These are phyloP conservation scores for Neopestalotiopsis sp. DNA, from an alignment of 2,329 filamentous ascomycete species.

Conservation along the genomic window DNA sequence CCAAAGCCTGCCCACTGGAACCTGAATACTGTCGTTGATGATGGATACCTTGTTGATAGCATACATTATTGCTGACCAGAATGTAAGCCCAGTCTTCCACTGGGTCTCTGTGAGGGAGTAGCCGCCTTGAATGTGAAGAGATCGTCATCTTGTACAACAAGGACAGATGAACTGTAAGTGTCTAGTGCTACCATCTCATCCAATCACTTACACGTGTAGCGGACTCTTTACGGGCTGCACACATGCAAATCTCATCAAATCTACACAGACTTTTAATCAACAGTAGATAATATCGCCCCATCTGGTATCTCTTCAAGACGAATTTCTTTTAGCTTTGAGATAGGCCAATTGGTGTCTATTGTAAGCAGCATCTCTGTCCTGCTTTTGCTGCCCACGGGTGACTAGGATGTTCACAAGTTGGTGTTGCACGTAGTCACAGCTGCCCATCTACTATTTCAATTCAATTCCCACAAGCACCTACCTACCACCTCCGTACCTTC, in stretches of 20 bases:
- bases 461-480: background rate
- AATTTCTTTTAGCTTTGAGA: background rate
- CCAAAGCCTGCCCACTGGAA: no score
- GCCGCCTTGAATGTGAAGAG: background rate
- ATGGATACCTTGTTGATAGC: background rate
- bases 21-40: no score
- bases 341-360: background rate
- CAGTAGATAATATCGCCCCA: no score
- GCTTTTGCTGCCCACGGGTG: background rate
- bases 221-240: background rate
- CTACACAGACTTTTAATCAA: background rate
- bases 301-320: no score
- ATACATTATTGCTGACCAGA: background rate
- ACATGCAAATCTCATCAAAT: background rate
- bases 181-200: background rate
- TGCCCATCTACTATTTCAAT: background rate
- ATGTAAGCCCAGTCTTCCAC: background rate
- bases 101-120: background rate
- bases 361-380: background rate
- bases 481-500: background rate
- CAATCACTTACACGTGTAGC: background rate
- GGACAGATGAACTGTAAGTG: background rate
- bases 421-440: background rate
- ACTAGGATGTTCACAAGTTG: background rate
- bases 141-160: background rate